Evolutionary conservation across 2,329 filamentous ascomycete species (phyloP), one percentile per base, ranked within the genome.

Genomic region (Fusarium falciforme): DNA sequence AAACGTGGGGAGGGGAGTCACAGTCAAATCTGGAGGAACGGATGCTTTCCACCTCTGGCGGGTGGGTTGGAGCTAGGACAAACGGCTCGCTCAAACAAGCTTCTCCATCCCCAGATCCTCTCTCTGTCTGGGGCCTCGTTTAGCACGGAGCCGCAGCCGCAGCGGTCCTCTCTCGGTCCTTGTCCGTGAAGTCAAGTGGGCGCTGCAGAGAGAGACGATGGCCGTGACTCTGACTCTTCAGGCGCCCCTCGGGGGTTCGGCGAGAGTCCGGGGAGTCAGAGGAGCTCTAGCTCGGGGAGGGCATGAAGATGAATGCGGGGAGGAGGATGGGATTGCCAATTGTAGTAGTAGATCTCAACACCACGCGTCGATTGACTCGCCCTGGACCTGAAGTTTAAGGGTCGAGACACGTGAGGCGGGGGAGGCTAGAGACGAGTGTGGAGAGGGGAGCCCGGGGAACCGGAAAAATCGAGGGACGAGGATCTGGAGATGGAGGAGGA

Each of bases 1-100:
- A 64, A 54, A 47, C 31, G 35, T 66, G 55, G 57, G 54, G 44
- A 65, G 67, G 55, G 68, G 66, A 42, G 74, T 36, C 54, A 60
- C 58, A 60, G 29, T 44, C 22, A 55, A 66, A 71, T 70, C 71
- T 76, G 74, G 74, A 63, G 74, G 70, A 72, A 74, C 67, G 76
- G 76, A 73, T 63, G 67, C 63, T 47, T 47, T 47, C 47, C 35
- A 66, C 40, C 66, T 44, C 49, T 63, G n/a, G 27, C 60, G 64
- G 33, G 61, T 55, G 57, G 64, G 22, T 57, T 52, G 62, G 58
- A 76, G 74, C 76, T 77, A 77, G 75, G 76, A 74, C 76, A 70
- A 77, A 76, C 69, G 73, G 76, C 72, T 68, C 70, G 47, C 25
- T 52, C 27, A 29, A 55, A 44, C 55, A 54, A 25, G 63, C 64